Base-by-base conservation (phyloP, 2,329 filamentous ascomycete genomes). In the Emergomyces pasteurianus region DNA sequence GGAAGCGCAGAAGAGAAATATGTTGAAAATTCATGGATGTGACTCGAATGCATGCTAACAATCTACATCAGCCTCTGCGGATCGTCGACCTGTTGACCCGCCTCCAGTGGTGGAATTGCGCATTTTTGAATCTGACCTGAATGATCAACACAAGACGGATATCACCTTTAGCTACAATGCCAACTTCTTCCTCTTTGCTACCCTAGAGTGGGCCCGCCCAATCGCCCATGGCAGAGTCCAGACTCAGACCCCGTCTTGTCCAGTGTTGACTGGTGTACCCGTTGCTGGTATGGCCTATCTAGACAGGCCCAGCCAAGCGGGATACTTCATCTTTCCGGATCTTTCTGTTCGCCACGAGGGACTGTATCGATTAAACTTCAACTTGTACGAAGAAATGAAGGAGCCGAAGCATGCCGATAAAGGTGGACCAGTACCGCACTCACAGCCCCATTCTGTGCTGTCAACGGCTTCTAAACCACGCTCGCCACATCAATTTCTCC, bases 281-380 rank as follows among this genome's bases (percentile, higher is more conserved):
- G 92, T 96, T 16, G 94, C 92, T 21, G 94, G 92, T 61, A 95
- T 96, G 83, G 92, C 92, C 28, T 96, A 97, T 71, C 82, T 99
- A 58, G 92, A 97, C 72, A 88, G 92, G 52, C 94, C 94, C 1
- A 76, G 73, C 2, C 83, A 83, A 23, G 85, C 85, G 18, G 94
- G 92, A 60, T 99, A 97, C 75, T 99, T 99, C 75, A 89, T 99
- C 73, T 99, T 99, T 73, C 94, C 94, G 2, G 94, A 99, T 74
- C 80, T 97, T 34, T 96, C 92, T 0, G 92, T 99, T 55, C 87
- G 94, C 61, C 92, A 99, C 70, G 94, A 99, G 75, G 94, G 94
- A 64, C 86, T 87, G 67, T 99, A 96, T 74, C 83, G 87, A n/a
- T 78, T 99, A 60, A 89, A 86, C 64, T 97, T 99, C 76, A 92